Evolutionary conservation across 495 filamentous ascomycete species (phyloP).

Genomic region (Delitschia confertaspora): DNA sequence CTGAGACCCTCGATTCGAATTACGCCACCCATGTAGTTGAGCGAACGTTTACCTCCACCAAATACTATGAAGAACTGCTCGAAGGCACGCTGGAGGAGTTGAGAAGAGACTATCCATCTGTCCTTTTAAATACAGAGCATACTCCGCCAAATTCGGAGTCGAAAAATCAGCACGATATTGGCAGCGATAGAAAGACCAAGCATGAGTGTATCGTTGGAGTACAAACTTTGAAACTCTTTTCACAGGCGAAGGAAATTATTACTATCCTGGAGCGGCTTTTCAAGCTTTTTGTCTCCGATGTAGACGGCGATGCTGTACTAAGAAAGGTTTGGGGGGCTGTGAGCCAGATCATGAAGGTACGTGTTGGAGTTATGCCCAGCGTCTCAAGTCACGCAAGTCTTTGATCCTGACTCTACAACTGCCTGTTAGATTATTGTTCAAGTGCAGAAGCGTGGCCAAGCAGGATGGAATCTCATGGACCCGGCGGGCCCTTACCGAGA

Average conservation of each 20-base stretch:
- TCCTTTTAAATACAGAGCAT: no score
- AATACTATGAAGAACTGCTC: conserved; percentile 14
- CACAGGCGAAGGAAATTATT: not conserved
- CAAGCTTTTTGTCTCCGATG: conserved; percentile 9
- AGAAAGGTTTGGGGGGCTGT: conserved; percentile 19
- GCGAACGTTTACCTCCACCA: conserved; percentile 8
- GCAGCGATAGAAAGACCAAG: no score
- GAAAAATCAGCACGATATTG: no score
- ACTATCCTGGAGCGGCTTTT: conserved; percentile 3
- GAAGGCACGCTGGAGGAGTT: conserved; percentile 1
- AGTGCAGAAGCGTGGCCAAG: not conserved
- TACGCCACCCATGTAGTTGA: conserved; percentile 5
- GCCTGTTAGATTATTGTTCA: not conserved
- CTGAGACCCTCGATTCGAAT: not conserved
- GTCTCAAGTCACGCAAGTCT: no score
- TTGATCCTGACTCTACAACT: no score
- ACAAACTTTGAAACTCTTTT: conserved; percentile 1
- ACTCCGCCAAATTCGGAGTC: no score
- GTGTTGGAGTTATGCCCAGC: no score
- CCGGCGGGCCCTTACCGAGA: no score
- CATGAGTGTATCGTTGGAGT: conserved; percentile 9
- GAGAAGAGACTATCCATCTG: not conserved
- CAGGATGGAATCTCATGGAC: no score
- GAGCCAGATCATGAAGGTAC: not conserved
- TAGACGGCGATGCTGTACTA: conserved; percentile 11